These are phyloP conservation scores for Gracilaria caudata DNA, from an alignment of 23 red algal genomes.

Conservation along the genomic window DNA sequence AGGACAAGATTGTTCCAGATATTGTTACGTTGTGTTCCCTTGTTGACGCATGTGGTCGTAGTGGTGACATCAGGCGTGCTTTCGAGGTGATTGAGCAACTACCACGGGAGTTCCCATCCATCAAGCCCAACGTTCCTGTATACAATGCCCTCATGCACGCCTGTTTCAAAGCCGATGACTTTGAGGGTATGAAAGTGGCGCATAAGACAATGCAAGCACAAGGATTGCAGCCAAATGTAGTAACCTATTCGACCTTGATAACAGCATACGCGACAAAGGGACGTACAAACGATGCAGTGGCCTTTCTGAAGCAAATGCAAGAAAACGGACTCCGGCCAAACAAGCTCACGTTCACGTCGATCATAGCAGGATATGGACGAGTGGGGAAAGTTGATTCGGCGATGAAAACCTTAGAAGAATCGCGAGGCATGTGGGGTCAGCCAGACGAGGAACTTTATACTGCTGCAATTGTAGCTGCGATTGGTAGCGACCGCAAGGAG, in stretches of 20 bases:
- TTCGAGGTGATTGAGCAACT: constrained; percentile 56
- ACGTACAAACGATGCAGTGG: constrained; percentile 27
- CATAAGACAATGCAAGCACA: constrained; percentile 1
- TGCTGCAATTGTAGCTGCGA: constrained; percentile 59
- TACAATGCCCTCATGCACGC: constrained; percentile 73
- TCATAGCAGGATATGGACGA: constrained; percentile 64
- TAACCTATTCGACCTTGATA: constrained; percentile 68
- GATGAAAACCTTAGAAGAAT: constrained; percentile 62
- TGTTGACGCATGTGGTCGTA: constrained; percentile 70
- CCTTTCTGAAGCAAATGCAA: constrained; percentile 41
- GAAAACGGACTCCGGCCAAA: constrained; percentile 36
- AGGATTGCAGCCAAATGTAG: constrained; percentile 51
- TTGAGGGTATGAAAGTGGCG: constrained; percentile 43
- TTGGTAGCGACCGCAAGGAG: constrained; percentile 40
- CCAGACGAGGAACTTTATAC: constrained; percentile 70
- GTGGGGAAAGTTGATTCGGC: constrained; percentile 39
- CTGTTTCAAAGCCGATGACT: constrained; percentile 57
- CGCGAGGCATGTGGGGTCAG: constrained; percentile 30
- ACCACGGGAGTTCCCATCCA: constrained; percentile 40
- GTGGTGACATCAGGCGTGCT: constrained; percentile 36
- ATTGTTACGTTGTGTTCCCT: constrained; percentile 70
- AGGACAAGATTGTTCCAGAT: constrained; percentile 53
- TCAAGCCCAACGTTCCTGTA: constrained; percentile 54
- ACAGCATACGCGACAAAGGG: constrained; percentile 52
- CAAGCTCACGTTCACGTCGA: constrained; percentile 58